phyloP scores from a whole-genome alignment of 257 asterid genomes.

The Solanum sejunctum region DNA sequence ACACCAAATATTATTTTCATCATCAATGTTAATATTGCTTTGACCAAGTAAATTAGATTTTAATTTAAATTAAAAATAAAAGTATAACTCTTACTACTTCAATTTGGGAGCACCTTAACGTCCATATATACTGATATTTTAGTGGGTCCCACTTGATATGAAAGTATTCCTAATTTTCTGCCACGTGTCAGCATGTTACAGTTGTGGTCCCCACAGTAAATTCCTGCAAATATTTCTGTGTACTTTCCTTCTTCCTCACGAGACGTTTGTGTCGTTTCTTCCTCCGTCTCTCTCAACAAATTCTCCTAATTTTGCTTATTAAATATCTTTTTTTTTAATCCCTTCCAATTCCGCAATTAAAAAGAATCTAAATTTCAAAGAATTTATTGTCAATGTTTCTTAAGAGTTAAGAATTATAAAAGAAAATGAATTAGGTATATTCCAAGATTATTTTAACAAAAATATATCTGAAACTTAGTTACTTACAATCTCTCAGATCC shows the following conservation, averaged over 20 bases:
- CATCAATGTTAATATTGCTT: not conserved
- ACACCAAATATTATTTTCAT: not conserved
- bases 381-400: not conserved
- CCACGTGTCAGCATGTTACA: conserved; percentile 9
- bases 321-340: not conserved
- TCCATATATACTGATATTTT: not conserved
- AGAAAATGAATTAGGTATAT: not conserved
- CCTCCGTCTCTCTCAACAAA: not conserved
- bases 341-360: not conserved
- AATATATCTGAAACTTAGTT: not conserved
- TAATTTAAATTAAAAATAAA: not conserved
- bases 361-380: not conserved
- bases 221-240: not conserved
- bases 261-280: conserved; percentile 6
- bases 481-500: conserved; percentile 35
- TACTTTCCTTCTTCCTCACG: conserved; percentile 33
- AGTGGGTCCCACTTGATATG: conserved; percentile 4
- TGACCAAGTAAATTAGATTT: not conserved
- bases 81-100: not conserved
- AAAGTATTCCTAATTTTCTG: not conserved
- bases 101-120: not conserved
- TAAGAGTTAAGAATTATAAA: not conserved
- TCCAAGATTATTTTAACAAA: not conserved
- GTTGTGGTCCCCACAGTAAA: conserved; percentile 13
- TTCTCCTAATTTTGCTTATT: not conserved